Conservation (phyloP, 805 yeast genomes). For the Candida montana region DNA sequence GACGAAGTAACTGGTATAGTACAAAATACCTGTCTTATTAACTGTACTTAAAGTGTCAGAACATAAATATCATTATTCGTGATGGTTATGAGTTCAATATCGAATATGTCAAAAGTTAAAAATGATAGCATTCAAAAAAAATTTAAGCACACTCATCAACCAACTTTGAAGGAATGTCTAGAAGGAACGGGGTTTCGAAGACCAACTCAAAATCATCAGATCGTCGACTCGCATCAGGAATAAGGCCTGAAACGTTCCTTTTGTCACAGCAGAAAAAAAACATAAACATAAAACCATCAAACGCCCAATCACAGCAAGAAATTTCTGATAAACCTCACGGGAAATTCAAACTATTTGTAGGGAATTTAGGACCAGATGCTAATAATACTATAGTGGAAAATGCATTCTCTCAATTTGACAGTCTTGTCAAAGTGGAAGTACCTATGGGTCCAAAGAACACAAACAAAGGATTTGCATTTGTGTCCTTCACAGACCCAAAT, state of each 20-base stretch:
- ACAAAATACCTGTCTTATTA: too few species aligned
- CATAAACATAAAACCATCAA: slow-evolving; percentile 13
- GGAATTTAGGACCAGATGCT: slow-evolving; percentile 66
- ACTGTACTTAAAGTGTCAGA: too few species aligned
- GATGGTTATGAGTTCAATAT: background rate
- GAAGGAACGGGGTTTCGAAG: slow-evolving; percentile 4
- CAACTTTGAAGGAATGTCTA: too few species aligned
- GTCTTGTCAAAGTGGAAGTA: slow-evolving; percentile 54
- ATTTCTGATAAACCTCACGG: background rate
- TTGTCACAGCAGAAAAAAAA: slow-evolving; percentile 26
- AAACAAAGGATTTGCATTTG: slow-evolving; percentile 67
- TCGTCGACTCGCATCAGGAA: slow-evolving; percentile 48
- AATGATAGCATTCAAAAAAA: background rate
- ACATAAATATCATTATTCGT: too few species aligned
- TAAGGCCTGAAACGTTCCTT: slow-evolving; percentile 39
- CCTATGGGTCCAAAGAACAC: slow-evolving; percentile 44
- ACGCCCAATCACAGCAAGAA: background rate
- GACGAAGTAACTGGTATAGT: too few species aligned
- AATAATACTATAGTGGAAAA: slow-evolving; percentile 48
- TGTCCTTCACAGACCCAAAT: slow-evolving; percentile 57
- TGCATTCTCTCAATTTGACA: slow-evolving; percentile 49
- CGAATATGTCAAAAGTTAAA: too few species aligned
- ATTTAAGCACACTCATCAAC: too few species aligned
- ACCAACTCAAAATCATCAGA: slow-evolving; percentile 39
- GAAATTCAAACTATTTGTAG: slow-evolving; percentile 65